Base-by-base conservation (phyloP, 495 filamentous ascomycete species). In the Podospora didyma region DNA sequence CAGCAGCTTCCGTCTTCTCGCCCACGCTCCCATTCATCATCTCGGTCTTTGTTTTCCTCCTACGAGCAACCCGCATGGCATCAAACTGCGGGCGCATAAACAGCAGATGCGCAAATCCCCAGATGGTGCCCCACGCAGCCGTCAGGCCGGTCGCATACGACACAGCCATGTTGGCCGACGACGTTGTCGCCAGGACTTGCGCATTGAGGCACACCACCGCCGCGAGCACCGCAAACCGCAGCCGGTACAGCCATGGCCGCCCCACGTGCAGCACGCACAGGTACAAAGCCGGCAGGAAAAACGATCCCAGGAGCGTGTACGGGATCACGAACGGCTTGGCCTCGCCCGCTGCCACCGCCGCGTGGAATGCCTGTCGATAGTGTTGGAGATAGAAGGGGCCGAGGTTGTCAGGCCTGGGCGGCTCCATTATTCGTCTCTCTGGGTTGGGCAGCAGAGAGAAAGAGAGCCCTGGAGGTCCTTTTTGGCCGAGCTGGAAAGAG, bases 111-210 rank as follows among this genome's bases (percentile, higher is more conserved):
- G 77, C 78, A 14, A 76, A 70, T 51, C 68, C 73, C 87, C 86
- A 91, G 11, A 94, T 67, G 20, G 83, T 76, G 39, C 78, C 77
- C 86, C 88, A 95, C 12, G 77, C 75, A 0, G 75, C 75, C 21
- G 87, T 64, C 49, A 93, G 57, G 0, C 91, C 91, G 19, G 82
- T 72, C n/a, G 80, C 82, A 61, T 90, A 92, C 0, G 83, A 82
- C 45, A 80, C 69, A 2, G 78, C 87, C 47, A 85, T 81, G 47
- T 81, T 77, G 48, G 82, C 82, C 11, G 73, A 76, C 14, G 79
- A 75, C 35, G 7, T 28, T 12, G 46, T 82, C 63, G 23, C 69
- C 23, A 85, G 64, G n/a, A 83, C 62, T 7, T 73, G 19, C n/a
- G 65, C 51, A 46, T 75, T 70, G 46, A 74, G 64, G 23, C 54